Evolutionary conservation across 495 filamentous ascomycete species (phyloP).

Genomic region (Cercophora samala): DNA sequence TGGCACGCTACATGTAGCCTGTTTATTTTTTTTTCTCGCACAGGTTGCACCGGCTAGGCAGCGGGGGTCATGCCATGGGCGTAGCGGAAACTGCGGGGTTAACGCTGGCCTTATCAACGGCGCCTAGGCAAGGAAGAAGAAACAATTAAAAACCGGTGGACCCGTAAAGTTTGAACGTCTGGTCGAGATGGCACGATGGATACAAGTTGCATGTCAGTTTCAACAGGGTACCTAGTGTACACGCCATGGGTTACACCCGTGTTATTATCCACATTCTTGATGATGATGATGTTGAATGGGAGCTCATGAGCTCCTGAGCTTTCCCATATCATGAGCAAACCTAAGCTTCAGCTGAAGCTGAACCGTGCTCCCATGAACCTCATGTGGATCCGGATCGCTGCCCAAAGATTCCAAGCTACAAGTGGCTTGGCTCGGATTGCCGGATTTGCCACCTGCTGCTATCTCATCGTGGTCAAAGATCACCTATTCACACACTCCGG

Average conservation of each 20-base stretch:
- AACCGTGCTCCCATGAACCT: not conserved
- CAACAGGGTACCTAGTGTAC: not conserved
- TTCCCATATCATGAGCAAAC: not conserved
- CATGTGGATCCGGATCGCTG: not conserved
- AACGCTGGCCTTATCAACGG: not conserved
- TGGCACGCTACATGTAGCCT: not conserved
- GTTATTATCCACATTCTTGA: not conserved
- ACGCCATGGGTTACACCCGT: not conserved
- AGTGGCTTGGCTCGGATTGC: not conserved
- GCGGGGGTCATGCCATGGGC: not conserved
- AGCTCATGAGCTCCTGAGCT: not conserved
- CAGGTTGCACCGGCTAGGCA: not conserved
- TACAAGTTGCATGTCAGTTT: not conserved
- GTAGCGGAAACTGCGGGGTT: not conserved
- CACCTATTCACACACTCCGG: not conserved
- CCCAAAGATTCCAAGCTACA: not conserved
- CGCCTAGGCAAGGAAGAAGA: not conserved
- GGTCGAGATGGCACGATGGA: not conserved
- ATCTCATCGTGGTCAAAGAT: not conserved
- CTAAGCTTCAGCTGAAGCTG: not conserved
- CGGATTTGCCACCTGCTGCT: not conserved
- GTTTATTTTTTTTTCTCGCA: not conserved
- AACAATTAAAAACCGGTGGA: conserved; percentile 1
- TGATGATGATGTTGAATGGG: not conserved
- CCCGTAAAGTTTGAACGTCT: not conserved